Base-by-base conservation (phyloP, 768 basidiomycete genomes). In the Lentinula aciculospora region DNA sequence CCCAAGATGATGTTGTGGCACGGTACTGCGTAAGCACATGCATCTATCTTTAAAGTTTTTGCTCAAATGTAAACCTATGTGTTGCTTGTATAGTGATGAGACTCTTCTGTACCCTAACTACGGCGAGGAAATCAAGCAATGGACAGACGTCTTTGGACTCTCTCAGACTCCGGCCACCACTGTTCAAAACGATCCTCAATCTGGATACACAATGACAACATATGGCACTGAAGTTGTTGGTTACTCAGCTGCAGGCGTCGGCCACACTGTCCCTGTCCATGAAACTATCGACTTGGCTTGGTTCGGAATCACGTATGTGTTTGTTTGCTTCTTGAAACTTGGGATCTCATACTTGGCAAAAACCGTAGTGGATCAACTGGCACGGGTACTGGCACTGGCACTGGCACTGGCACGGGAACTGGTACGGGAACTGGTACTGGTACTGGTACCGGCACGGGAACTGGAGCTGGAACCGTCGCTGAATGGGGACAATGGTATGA, bases 1-100 rank as follows among this genome's bases (percentile, higher is more conserved):
- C 80, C 81, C 6, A 79, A 75, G 60, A 70, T 84, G 62, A 78
- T 80, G 64, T 69, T 80, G 49, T 82, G 79, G 78, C 80, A 82
- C 67, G 81, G 81, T 56, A 82, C 81, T 1, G 65, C 64, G 42
- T 44, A 44, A 44, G 42, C 23, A 10, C 17, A 19, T 44, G 17
- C 8, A 9, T 44, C 21, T 9, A 15, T 6, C n/a, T 39, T 9
- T 7, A n/a, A 6, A 21, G 2, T 3, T 3, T 23, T 23, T n/a
- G n/a, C n/a, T n/a, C 21, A 9, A 25, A 21, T 34, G 8, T 21
- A 12, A 44, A 19, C 42, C 9, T 7, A 7, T 21, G 42, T 39
- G 13, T 4, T 15, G n/a, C 21, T 21, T 44, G 10, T 4, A 7
- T 23, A 44, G 42, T 40, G 82, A 83, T 62, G 76, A 75, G 13